Evolutionary conservation across 495 filamentous ascomycete genomes (phyloP).

Genomic region (Cercophora samala): DNA sequence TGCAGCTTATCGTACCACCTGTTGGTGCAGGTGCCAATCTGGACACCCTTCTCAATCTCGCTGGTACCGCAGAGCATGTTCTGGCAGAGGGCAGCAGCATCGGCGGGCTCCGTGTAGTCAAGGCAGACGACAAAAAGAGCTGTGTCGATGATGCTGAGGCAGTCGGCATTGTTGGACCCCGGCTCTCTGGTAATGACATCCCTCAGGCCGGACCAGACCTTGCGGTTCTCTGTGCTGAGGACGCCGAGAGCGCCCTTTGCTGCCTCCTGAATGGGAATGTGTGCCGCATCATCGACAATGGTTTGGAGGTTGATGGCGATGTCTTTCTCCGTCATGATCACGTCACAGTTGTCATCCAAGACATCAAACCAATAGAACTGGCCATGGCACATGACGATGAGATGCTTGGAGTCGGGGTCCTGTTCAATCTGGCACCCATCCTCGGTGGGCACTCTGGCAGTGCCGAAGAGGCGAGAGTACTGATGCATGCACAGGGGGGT

Average conservation of each 20-base stretch:
- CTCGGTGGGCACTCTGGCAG: conserved; percentile 89
- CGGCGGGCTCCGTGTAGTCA: conserved; percentile 83
- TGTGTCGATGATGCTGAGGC: conserved; percentile 88
- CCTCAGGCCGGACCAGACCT: conserved; percentile 87
- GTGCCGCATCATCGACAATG: conserved; percentile 82
- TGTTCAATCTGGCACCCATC: conserved; percentile 95
- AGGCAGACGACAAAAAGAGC: conserved; percentile 89
- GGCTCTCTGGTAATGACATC: conserved; percentile 86
- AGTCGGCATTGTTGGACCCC: conserved; percentile 91
- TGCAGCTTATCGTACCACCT: conserved; percentile 99
- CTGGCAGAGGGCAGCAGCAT: conserved; percentile 75
- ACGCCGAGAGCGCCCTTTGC: conserved; percentile 92
- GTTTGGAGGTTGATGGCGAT: conserved; percentile 88
- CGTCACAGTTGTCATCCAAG: conserved; percentile 85
- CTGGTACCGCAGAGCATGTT: conserved; percentile 98
- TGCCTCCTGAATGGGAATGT: conserved; percentile 87
- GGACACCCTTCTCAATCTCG: conserved; percentile 85
- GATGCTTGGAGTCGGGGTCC: conserved; percentile 80
- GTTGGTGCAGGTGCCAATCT: conserved; percentile 96
- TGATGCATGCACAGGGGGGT: conserved; percentile 95
- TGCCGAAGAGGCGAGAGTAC: conserved; percentile 93
- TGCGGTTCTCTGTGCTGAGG: conserved; percentile 92
- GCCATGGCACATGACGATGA: conserved; percentile 91
- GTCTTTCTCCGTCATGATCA: conserved; percentile 97
- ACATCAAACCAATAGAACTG: conserved; percentile 99